Evolutionary conservation across 2,329 filamentous ascomycete species (phyloP).

Genomic region (Arthrobotrys conoides): DNA sequence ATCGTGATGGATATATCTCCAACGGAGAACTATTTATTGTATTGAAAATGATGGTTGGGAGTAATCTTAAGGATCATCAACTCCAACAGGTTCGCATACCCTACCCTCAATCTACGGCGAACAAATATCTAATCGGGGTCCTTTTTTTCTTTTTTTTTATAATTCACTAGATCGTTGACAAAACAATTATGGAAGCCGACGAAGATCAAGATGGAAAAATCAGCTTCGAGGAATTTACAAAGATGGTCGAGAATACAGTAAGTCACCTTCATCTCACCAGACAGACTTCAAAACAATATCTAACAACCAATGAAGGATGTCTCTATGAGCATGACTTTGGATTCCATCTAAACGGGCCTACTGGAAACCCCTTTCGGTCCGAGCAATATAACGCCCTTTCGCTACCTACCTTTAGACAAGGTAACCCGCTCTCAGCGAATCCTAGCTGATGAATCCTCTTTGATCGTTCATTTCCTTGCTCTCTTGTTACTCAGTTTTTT

Average conservation of each 20-base stretch:
- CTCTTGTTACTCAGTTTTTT: conserved; percentile 11
- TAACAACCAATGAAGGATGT: conserved; percentile 69
- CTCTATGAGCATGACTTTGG: conserved; percentile 81
- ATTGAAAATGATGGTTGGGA: conserved; percentile 99
- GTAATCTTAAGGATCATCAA: conserved; percentile 98
- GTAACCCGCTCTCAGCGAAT: not conserved
- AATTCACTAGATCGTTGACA: conserved; percentile 83
- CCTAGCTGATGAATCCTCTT: not conserved
- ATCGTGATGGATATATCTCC: conserved; percentile 97
- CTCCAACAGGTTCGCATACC: conserved; percentile 79
- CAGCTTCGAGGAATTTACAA: conserved; percentile 98
- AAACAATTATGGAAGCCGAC: conserved; percentile 99
- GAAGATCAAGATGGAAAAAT: conserved; percentile 96
- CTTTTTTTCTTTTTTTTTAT: not conserved
- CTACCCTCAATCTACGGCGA: not conserved
- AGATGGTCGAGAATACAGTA: conserved; percentile 97
- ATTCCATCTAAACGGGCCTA: conserved; percentile 66
- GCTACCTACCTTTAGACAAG: conserved; percentile 14
- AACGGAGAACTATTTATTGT: conserved; percentile 99
- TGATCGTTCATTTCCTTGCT: not conserved
- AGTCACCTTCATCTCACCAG: conserved; percentile 66
- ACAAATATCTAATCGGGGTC: conserved; percentile 4
- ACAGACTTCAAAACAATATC: not conserved
- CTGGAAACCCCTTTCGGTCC: not conserved
- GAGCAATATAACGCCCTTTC: not conserved